These are phyloP conservation scores for Boletus insuetus DNA, from an alignment of 768 basidiomycete genomes.

Conservation along the genomic window DNA sequence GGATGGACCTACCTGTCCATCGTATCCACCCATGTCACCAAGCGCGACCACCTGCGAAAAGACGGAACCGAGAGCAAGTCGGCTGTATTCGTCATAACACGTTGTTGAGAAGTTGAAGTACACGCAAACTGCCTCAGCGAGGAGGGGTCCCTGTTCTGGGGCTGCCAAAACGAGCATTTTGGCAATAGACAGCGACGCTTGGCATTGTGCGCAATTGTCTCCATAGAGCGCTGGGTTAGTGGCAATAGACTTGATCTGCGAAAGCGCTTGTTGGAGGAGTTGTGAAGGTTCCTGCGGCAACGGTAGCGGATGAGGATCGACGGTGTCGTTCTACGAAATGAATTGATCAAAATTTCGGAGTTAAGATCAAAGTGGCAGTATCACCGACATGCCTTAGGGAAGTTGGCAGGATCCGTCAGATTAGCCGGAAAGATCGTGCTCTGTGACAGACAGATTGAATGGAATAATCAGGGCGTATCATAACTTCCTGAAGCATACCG, in stretches of 20 bases:
- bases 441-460: constrained; percentile 29
- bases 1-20: constrained; percentile 41
- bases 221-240: constrained; percentile 36
- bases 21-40: constrained; percentile 46
- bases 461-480: background rate
- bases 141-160: constrained; percentile 40
- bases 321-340: constrained; percentile 37
- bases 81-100: constrained; percentile 36
- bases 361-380: background rate
- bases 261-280: constrained; percentile 39
- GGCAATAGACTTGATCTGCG: constrained; percentile 39
- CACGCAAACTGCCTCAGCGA: constrained; percentile 42
- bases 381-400: constrained; percentile 41
- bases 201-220: constrained; percentile 40
- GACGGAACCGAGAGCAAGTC: constrained; percentile 39
- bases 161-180: constrained; percentile 44
- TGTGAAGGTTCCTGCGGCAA: constrained; percentile 30
- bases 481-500: constrained; percentile 37
- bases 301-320: constrained; percentile 45
- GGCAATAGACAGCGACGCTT: constrained; percentile 36
- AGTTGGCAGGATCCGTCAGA: constrained; percentile 60
- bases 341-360: background rate
- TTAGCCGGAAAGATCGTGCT: constrained; percentile 52
- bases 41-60: constrained; percentile 47
- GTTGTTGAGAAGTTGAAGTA: constrained; percentile 37